Conservation (phyloP, 73 alveolate species). For the Durusdinium trenchii region DNA sequence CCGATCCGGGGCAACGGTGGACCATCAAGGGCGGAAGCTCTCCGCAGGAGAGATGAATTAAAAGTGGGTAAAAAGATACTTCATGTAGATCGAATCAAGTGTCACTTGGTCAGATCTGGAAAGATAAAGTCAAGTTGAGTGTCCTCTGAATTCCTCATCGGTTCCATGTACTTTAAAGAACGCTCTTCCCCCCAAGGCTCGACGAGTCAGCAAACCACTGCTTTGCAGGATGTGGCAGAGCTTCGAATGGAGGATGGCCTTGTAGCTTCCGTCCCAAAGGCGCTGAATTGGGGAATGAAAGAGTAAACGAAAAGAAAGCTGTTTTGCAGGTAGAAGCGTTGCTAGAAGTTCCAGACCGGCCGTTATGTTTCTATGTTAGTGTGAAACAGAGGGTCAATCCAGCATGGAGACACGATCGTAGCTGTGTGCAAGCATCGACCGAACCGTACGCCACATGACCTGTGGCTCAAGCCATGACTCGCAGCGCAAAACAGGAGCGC, state of each 20-base stretch:
- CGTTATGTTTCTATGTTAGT: no score
- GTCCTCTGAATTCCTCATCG: not conserved
- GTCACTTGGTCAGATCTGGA: not conserved
- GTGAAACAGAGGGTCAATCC: no score
- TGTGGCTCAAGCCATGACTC: no score
- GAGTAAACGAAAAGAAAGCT: no score
- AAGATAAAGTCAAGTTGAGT: not conserved
- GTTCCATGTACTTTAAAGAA: not conserved
- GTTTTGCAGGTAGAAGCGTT: no score
- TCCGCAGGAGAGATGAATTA: slow-evolving; percentile 30
- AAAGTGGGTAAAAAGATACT: not conserved
- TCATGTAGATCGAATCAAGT: not conserved
- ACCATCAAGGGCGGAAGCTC: not conserved
- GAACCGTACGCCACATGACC: no score
- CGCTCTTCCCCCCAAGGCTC: not conserved
- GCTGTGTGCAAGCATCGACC: no score
- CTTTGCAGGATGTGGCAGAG: slow-evolving; percentile 27
- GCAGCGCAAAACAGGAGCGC: no score
- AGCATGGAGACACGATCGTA: no score
- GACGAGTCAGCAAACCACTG: not conserved
- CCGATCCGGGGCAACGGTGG: slow-evolving; percentile 88
- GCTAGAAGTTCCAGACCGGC: no score
- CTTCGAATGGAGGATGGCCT: slow-evolving; percentile 72
- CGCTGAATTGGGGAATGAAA: no score
- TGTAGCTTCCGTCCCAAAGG: slow-evolving; percentile 74